Evolutionary conservation across 345 rosid species (phyloP).

Genomic region (Viola odorata): DNA sequence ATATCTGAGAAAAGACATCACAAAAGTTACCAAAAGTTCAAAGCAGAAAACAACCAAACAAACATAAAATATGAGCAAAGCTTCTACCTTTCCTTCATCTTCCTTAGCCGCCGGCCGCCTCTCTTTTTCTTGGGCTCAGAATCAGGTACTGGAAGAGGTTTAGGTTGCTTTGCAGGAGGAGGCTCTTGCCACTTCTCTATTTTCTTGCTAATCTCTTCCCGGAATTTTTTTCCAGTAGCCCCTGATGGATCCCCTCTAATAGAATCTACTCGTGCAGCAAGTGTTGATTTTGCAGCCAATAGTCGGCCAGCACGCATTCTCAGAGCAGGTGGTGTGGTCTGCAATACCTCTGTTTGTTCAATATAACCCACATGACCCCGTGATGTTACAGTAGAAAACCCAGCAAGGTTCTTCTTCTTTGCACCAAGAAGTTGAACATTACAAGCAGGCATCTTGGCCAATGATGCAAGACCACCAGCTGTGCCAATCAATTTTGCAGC

Average conservation of each 20-base stretch:
- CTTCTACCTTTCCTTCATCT: conserved; percentile 89
- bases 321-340: conserved; percentile 69
- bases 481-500: conserved; percentile 98
- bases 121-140: conserved; percentile 98
- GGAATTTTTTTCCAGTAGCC: conserved; percentile 56
- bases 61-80: neutral
- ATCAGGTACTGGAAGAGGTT: conserved; percentile 96
- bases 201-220: conserved; percentile 73
- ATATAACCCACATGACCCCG: conserved; percentile 78
- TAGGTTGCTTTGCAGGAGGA: conserved; percentile 96
- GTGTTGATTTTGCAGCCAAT: conserved; percentile 79
- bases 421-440: conserved; percentile 91
- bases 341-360: conserved; percentile 84
- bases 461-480: conserved; percentile 87
- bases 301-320: conserved; percentile 75
- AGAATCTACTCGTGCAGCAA: conserved; percentile 87
- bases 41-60: neutral
- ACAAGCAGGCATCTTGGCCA: conserved; percentile 98
- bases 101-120: conserved; percentile 91
- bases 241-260: conserved; percentile 79
- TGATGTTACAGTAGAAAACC: conserved; percentile 86
- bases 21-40: conserved; percentile 11
- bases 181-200: conserved; percentile 99
- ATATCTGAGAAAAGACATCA: conserved; percentile 45
- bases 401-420: conserved; percentile 90